These are phyloP conservation scores for Colletotrichum costaricense DNA, from an alignment of 2,329 filamentous ascomycete species.

Conservation along the genomic window DNA sequence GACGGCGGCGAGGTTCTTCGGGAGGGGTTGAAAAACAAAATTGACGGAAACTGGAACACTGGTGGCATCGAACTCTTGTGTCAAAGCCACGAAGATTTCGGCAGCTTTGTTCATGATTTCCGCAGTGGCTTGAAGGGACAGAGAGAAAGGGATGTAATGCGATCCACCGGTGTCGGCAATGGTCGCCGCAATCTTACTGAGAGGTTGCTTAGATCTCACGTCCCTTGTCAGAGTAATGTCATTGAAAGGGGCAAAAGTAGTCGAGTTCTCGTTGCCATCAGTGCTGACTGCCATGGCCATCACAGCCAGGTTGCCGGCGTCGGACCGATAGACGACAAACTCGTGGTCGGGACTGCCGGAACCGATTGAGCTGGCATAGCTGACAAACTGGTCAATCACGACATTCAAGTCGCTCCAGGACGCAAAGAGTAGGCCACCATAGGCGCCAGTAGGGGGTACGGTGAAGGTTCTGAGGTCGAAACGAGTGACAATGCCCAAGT, in stretches of 20 bases:
- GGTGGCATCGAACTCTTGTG: not conserved
- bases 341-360: slow-evolving; percentile 14
- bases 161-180: slow-evolving; percentile 22
- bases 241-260: slow-evolving; percentile 6
- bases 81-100: slow-evolving; percentile 8
- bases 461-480: slow-evolving; percentile 42
- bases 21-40: slow-evolving; percentile 31
- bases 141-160: slow-evolving; percentile 16
- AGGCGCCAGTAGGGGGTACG: slow-evolving; percentile 2
- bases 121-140: not conserved
- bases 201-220: not conserved
- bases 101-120: slow-evolving; percentile 16
- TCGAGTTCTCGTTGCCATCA: slow-evolving; percentile 18
- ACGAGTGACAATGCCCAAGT: slow-evolving; percentile 55
- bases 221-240: slow-evolving; percentile 19
- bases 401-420: slow-evolving; percentile 4
- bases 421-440: slow-evolving; percentile 15
- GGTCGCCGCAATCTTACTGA: slow-evolving; percentile 11
- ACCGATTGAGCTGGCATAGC: slow-evolving; percentile 9
- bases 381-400: slow-evolving; percentile 8
- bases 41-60: slow-evolving; percentile 22
- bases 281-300: slow-evolving; percentile 19
- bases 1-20: slow-evolving; percentile 30
- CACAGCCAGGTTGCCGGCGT: slow-evolving; percentile 3
- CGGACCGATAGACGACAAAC: slow-evolving; percentile 10